These are phyloP conservation scores for Pythium diclinum DNA, from an alignment of 352 stramenopile species.

Conservation along the genomic window DNA sequence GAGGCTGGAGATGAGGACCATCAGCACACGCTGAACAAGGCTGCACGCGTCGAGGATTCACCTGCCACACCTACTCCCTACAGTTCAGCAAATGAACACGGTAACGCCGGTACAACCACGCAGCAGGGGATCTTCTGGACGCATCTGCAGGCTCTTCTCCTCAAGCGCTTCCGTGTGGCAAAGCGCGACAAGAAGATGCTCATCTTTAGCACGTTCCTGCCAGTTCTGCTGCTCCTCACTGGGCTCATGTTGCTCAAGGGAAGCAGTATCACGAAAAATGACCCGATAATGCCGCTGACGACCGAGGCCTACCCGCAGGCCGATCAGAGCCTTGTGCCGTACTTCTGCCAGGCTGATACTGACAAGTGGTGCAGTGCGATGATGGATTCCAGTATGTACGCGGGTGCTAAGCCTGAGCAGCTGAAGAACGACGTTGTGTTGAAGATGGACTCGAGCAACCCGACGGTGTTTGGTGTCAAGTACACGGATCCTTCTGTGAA, in stretches of 20 bases:
- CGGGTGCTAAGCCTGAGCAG: slow-evolving; percentile 27
- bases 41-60: too few relatives aligned
- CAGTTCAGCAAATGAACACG: too few relatives aligned
- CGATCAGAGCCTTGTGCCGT: slow-evolving; percentile 41
- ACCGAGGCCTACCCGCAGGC: slow-evolving; percentile 22
- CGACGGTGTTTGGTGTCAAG: slow-evolving; percentile 49
- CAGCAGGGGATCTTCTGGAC: too few relatives aligned
- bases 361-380: slow-evolving; percentile 37
- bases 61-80: too few relatives aligned
- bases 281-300: too few relatives aligned
- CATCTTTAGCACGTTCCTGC: too few relatives aligned
- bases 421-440: too few relatives aligned
- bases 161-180: slow-evolving; percentile 85
- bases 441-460: too few relatives aligned
- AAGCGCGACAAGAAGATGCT: slow-evolving; percentile 50
- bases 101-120: too few relatives aligned
- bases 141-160: slow-evolving; percentile 25
- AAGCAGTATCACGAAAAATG: too few relatives aligned
- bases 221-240: background rate
- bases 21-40: slow-evolving; percentile 26
- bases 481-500: slow-evolving; percentile 53
- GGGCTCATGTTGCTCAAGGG: too few relatives aligned
- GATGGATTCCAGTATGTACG: slow-evolving; percentile 38
- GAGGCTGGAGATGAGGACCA: slow-evolving; percentile 47
- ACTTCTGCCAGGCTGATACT: slow-evolving; percentile 35